Percentiles rank a stretch among this genome's conserved stretches.
Evolutionary conservation across 176 grass and related monocot species (phyloP).

Genomic region (Rhynchospora tenuis): DNA sequence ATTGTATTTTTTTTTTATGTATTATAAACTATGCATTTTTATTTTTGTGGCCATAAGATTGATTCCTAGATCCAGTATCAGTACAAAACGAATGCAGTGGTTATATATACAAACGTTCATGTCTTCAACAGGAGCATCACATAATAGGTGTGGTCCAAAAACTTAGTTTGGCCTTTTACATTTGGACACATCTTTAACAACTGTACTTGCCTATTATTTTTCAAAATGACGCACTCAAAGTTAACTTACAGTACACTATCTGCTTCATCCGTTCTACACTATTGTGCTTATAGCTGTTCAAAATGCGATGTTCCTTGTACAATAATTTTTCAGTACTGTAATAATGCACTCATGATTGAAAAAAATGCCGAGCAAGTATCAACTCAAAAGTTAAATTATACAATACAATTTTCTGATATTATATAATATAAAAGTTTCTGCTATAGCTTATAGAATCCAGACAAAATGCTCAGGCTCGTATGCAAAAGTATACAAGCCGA

Average conservation of each 20-base stretch:
- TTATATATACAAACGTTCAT: constrained; percentile 5
- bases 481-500: not conserved
- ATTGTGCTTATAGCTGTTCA: not conserved
- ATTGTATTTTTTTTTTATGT: not conserved
- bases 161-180: constrained; percentile 7
- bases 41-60: not conserved
- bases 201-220: not conserved
- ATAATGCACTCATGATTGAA: constrained; percentile 4
- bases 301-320: not conserved
- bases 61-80: constrained; percentile 15
- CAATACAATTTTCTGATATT: not conserved
- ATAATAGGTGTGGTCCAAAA: constrained; percentile 13
- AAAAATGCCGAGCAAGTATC: constrained; percentile 7
- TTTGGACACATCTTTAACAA: not conserved
- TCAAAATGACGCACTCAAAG: not conserved
- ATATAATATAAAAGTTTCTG: not conserved
- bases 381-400: not conserved
- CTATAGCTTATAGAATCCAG: not conserved
- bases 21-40: not conserved
- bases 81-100: constrained; percentile 1
- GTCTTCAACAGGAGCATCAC: not conserved
- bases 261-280: not conserved
- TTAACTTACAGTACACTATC: not conserved
- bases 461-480: not conserved
- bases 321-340: constrained; percentile 9